Evolutionary conservation across 1,139 yeast genomes (phyloP), one percentile per base, ranked within the genome.

Genomic region (Hyphopichia wangnamkhiaoensis): DNA sequence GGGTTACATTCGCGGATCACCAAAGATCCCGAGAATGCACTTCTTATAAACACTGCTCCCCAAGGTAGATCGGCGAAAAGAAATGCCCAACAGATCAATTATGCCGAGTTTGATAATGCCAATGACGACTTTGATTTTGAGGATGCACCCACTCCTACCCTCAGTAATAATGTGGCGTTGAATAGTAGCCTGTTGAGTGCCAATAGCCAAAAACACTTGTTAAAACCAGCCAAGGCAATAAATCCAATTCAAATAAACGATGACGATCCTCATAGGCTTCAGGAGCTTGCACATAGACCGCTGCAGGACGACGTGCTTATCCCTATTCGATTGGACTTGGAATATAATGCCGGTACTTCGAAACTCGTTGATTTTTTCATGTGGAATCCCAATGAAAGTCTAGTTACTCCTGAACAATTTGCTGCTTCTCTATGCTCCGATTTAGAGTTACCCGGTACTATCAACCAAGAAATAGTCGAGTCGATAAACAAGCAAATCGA

Each of bases 331-430:
- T 64, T 94, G 29, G 80, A 80, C 41, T 61, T 91, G 28, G 96
- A 89, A 46, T 79, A 82, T 46, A 83, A 84, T 41, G 76, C 78
- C 26, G 77, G 80, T 18, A 66, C 61, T 13, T 65, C 69, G 29
- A 79, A 86, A 42, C 72, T 91, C 20, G 82, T 80, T 16, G 99
- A 93, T 55, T 81, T 82, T 45, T 82, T 94, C 53, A 76, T 91
- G 76, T 93, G 98, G 98, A 90, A 93, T 56, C 55, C 87, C 34
- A 82, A 84, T 53, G 98, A 93, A 55, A 66, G 79, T 3, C 68
- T 84, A 23, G 71, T 91, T 18, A 83, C 95, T 0, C 97, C 98
- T 0, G 88, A 83, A 43, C 82, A 82, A 46, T 91, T 91, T 65
- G 93, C 97, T 0, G 70, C 77, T 20, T 77, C 89, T 23, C 76